Evolutionary conservation across 1,139 yeast genomes (phyloP), one percentile per base, ranked within the genome.

Genomic region (Blastobotrys buckinghamii): DNA sequence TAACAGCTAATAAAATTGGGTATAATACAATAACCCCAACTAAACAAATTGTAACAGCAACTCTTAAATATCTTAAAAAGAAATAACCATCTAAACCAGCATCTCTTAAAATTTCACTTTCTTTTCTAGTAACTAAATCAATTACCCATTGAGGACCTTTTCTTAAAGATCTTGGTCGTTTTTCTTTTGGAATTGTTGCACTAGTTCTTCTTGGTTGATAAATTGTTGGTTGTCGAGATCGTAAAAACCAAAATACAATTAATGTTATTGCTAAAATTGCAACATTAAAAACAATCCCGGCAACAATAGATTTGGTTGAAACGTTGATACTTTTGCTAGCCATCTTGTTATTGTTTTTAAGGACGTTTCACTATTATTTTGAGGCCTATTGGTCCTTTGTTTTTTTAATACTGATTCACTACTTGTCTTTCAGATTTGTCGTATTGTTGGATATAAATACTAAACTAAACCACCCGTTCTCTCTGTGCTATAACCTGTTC

Each of bases 51-150:
- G 76, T 65, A 27, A 79, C 72, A 51, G 85, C 76, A 45, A 86
- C 74, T 49, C 83, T 78, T 52, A 92, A 64, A 64, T 82, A 92
- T 56, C 98, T 75, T 48, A 87, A 66, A 62, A 86, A 90, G 59
- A 89, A 81, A 68, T 88, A 92, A 15, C 96, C 97, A 66, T 90
- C 97, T 12, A 87, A 67, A 39, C 96, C 95, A 29, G 88, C 75
- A 56, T 85, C 88, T 60, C 85, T 86, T 54, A 92, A 76, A 49
- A 88, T 68, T 62, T 76, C 86, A 1, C 82, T 61, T 56, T 84
- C 92, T 1, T 84, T 80, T 57, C 80, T 79, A 12, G 62, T 50
- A 35, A 65, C 45, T 26, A 71, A 56, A 45, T 68, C 70, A 37
- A 41, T 39, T 34, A 69, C 40, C 75, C 75, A 71, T 16, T 54